Percentiles rank a stretch among this genome's conserved stretches.
Evolutionary conservation across 495 filamentous ascomycete species (phyloP).

Genomic region (Collariella sp.): DNA sequence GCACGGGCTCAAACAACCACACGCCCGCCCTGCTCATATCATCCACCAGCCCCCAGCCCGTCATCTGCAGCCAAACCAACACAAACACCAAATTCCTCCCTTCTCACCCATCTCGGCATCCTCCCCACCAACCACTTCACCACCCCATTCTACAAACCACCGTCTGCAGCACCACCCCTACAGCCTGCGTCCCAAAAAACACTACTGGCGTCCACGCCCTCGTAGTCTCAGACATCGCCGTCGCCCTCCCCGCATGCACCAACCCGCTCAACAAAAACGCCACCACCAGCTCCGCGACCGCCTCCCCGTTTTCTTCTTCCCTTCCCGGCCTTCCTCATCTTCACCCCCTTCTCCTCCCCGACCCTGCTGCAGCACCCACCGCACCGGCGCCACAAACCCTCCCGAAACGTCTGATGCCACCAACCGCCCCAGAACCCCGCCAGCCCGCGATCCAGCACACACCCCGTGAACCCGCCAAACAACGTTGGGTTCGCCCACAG

Average conservation of each 20-base stretch:
- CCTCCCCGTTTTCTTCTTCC: background rate
- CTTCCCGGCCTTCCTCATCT: background rate
- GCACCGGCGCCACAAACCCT: slow-evolving; percentile 55
- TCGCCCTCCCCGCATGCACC: slow-evolving; percentile 52
- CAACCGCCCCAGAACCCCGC: slow-evolving; percentile 71
- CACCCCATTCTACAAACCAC: background rate
- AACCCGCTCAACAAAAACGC: slow-evolving; percentile 52
- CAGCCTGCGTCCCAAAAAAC: slow-evolving; percentile 46
- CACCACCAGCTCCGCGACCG: slow-evolving; percentile 19
- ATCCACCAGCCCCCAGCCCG: slow-evolving; percentile 45
- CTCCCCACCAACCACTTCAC: background rate
- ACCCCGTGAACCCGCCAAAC: slow-evolving; percentile 47
- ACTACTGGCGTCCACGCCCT: slow-evolving; percentile 34
- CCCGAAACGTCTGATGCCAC: slow-evolving; percentile 86
- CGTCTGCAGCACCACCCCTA: slow-evolving; percentile 48
- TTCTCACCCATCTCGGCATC: background rate
- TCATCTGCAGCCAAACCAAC: slow-evolving; percentile 49
- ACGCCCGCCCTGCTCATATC: slow-evolving; percentile 54
- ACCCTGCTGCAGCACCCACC: slow-evolving; percentile 17
- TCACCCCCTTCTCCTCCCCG: background rate
- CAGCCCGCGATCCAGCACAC: slow-evolving; percentile 58
- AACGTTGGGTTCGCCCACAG: slow-evolving; percentile 58
- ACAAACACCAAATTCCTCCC: slow-evolving; percentile 39
- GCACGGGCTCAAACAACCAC: slow-evolving; percentile 64
- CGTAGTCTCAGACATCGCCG: slow-evolving; percentile 23